Percentiles rank a stretch among this genome's conserved stretches.
These are phyloP conservation scores for Pseudonitzschia multiseries DNA, from an alignment of 108 stramenopile genomes.

Conservation along the genomic window DNA sequence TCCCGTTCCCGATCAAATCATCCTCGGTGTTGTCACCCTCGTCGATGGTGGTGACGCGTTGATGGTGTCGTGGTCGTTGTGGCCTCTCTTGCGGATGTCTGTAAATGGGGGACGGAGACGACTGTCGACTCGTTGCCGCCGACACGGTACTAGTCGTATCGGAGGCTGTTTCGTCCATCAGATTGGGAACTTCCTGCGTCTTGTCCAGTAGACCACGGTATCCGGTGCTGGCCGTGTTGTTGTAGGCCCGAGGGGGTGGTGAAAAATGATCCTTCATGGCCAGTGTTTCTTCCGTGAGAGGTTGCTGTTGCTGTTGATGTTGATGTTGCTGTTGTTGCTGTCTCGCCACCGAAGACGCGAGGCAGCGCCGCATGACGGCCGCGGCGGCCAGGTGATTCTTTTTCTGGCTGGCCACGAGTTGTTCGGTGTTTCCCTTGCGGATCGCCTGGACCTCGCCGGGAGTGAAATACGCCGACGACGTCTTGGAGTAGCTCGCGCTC, in stretches of 20 bases:
- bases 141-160: constrained; percentile 50
- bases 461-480: constrained; percentile 51
- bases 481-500: constrained; percentile 41
- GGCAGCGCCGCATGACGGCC: constrained; percentile 33
- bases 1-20: constrained; percentile 27
- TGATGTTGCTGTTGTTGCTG: not conserved
- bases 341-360: not conserved
- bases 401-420: not conserved
- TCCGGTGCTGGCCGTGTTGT: constrained; percentile 29
- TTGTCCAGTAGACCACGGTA: constrained; percentile 75
- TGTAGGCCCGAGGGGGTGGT: constrained; percentile 32
- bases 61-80: constrained; percentile 12
- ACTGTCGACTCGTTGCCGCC: constrained; percentile 29
- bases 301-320: constrained; percentile 17
- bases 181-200: constrained; percentile 75
- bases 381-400: constrained; percentile 17
- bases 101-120: not conserved
- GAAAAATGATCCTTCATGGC: constrained; percentile 39
- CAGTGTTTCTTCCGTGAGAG: constrained; percentile 46
- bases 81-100: constrained; percentile 17
- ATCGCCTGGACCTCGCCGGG: constrained; percentile 26
- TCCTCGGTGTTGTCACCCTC: constrained; percentile 24
- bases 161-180: constrained; percentile 78
- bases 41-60: constrained; percentile 15
- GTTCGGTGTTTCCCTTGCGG: constrained; percentile 14